Evolutionary conservation across 2,329 filamentous ascomycete species (phyloP), one percentile per base, ranked within the genome.

Genomic region (Phaeoacremonium minimum): DNA sequence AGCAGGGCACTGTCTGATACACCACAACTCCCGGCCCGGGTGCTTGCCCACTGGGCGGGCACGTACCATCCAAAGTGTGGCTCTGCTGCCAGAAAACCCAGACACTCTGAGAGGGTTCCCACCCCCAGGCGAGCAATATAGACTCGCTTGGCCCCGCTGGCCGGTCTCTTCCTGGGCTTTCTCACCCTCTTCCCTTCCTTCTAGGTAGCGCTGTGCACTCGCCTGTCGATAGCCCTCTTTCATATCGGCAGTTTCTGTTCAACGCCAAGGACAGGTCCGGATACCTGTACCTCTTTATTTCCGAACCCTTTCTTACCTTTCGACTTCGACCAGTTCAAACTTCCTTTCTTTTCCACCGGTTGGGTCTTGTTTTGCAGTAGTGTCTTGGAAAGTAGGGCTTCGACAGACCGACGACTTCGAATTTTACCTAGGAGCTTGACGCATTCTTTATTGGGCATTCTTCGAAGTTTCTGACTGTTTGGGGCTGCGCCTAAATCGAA

Each of bases 141-240:
- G 51, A 46, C 47, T 41, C 44, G 35, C 42, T 36, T 45, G 42
- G 46, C 48, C 50, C 46, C 45, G 41, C 41, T 30, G 40, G 43
- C 41, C 41, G 36, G 38, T 32, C 35, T 47, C 37, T 31, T 42
- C 36, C 32, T 38, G 45, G 18, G 31, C 18, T 29, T 33, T 33
- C 43, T 46, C 49, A 53, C 45, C 47, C 45, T 50, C 41, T 52
- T 49, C 46, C 47, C 50, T 44, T 49, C 46, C 45, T 45, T 54
- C 49, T 40, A 47, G 52, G 58, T 59, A 65, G 63, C 63, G 64
- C 67, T 67, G 66, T 63, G 64, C 66, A 68, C 65, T 69, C 63
- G 63, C 60, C 60, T 62, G 65, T 71, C 66, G 66, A 66, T 71
- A 71, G 55, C 65, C 59, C 65, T 73, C 64, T 66, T 71, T 73